Evolutionary conservation across 1,139 yeast species (phyloP).

Genomic region (Groenewaldozyma sp.): DNA sequence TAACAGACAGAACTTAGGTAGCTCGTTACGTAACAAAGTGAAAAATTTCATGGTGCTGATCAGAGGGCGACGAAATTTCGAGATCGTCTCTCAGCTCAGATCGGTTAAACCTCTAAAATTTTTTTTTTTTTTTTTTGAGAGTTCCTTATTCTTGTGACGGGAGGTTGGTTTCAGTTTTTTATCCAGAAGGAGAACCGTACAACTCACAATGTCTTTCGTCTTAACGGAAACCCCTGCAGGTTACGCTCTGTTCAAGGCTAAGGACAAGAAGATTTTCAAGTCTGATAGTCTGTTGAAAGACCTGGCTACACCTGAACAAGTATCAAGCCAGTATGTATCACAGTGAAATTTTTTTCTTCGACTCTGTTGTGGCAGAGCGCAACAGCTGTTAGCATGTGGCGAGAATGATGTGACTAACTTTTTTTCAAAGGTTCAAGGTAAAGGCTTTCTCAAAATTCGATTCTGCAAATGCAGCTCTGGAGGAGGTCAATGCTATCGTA

Average conservation of each 20-base stretch:
- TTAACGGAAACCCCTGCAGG: constrained; percentile 98
- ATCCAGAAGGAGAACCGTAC: constrained; percentile 1
- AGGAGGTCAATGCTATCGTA: constrained; percentile 84
- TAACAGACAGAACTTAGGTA: too few species aligned
- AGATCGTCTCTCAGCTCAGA: too few species aligned
- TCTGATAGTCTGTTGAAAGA: constrained; percentile 67
- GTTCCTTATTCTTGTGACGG: too few species aligned
- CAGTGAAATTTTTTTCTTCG: too few species aligned
- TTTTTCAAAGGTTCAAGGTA: constrained; percentile 58
- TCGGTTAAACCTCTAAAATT: neutral
- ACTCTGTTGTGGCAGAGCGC: neutral
- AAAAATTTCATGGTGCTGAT: too few species aligned
- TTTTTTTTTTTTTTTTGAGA: neutral
- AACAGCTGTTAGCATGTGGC: too few species aligned
- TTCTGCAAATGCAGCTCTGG: constrained; percentile 92
- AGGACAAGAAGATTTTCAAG: constrained; percentile 94
- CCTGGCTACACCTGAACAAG: constrained; percentile 76
- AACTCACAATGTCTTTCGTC: constrained; percentile 67
- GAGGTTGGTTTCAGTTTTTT: too few species aligned
- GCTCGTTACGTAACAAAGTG: too few species aligned
- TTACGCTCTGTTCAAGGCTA: constrained; percentile 91
- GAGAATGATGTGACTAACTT: neutral
- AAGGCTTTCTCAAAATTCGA: constrained; percentile 92
- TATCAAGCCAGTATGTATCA: constrained; percentile 38
- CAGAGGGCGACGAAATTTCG: too few species aligned